A percentile compares a stretch with the other conserved stretches of the same genome.
phyloP scores from a whole-genome alignment of 1,139 yeast genomes.

The Kazachstania sp. region DNA sequence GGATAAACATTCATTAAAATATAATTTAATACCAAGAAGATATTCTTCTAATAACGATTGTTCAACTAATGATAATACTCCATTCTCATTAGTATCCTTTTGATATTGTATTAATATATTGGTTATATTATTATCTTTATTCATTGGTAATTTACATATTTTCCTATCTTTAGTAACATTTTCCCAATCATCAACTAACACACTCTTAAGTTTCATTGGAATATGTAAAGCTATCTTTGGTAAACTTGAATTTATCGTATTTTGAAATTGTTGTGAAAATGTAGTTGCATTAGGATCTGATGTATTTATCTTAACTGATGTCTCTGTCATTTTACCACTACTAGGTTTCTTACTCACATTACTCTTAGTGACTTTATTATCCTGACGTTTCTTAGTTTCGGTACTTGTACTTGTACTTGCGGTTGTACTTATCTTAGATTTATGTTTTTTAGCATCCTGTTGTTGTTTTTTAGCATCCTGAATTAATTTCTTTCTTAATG shows the following conservation, averaged over 20 bases:
- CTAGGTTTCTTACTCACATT: not conserved
- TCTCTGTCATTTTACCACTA: too few relatives aligned
- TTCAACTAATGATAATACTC: conserved; percentile 34
- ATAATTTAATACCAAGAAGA: conserved; percentile 57
- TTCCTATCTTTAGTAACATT: conserved; percentile 70
- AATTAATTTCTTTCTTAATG: conserved; percentile 55
- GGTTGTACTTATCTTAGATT: not conserved
- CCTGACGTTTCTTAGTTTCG: not conserved
- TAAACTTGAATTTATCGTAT: conserved; percentile 1
- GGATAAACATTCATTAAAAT: conserved; percentile 71
- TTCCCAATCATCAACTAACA: conserved; percentile 92
- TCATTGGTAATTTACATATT: conserved; percentile 53
- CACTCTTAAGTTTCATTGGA: conserved; percentile 57
- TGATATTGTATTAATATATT: conserved; percentile 45
- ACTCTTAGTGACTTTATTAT: too few relatives aligned
- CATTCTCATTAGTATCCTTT: conserved; percentile 5
- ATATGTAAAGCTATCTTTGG: conserved; percentile 49
- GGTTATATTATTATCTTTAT: conserved; percentile 40
- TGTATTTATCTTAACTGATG: too few relatives aligned
- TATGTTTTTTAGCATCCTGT: not conserved
- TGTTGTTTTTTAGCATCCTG: conserved; percentile 29
- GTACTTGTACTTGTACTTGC: not conserved
- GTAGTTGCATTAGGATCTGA: too few relatives aligned
- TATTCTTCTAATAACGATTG: conserved; percentile 58
- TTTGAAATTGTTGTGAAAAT: conserved; percentile 3